Percentiles rank a stretch among this genome's conserved stretches.
Conservation (phyloP, 148 eudicot genomes). For the Nyssa sinensis region DNA sequence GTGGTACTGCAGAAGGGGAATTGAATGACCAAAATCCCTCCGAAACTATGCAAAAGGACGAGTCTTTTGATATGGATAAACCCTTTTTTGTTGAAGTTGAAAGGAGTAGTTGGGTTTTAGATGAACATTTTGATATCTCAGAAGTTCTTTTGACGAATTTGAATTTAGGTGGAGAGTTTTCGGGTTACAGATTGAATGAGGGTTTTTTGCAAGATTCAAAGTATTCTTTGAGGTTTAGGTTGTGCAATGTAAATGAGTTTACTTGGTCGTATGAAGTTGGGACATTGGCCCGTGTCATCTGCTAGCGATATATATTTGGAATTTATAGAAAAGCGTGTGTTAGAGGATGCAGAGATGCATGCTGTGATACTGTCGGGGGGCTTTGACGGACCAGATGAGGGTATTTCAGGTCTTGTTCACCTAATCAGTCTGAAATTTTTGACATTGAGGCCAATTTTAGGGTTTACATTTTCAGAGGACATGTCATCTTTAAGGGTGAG, state of each 20-base stretch:
- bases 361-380: slow-evolving; percentile 60
- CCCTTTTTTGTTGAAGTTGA: slow-evolving; percentile 64
- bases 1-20: slow-evolving; percentile 22
- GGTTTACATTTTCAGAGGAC: slow-evolving; percentile 35
- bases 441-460: slow-evolving; percentile 66
- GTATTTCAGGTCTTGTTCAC: slow-evolving; percentile 76
- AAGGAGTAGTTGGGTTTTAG: slow-evolving; percentile 39
- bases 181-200: slow-evolving; percentile 43
- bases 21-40: slow-evolving; percentile 21
- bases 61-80: slow-evolving; percentile 21
- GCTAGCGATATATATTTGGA: slow-evolving; percentile 54
- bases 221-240: slow-evolving; percentile 50
- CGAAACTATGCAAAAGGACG: slow-evolving; percentile 19
- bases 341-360: slow-evolving; percentile 32
- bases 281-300: slow-evolving; percentile 75
- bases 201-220: slow-evolving; percentile 36
- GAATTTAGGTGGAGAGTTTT: slow-evolving; percentile 39
- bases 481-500: slow-evolving; percentile 55
- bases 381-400: slow-evolving; percentile 84
- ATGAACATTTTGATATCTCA: slow-evolving; percentile 63
- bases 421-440: slow-evolving; percentile 57
- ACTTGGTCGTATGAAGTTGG: slow-evolving; percentile 47
- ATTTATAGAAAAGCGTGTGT: slow-evolving; percentile 30
- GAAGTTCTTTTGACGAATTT: slow-evolving; percentile 73
- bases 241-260: slow-evolving; percentile 51